Percentiles rank a stretch among this genome's conserved stretches.
These are phyloP conservation scores for Herpetomonas samuelpessoai DNA, from an alignment of 208 protist species.

Conservation along the genomic window DNA sequence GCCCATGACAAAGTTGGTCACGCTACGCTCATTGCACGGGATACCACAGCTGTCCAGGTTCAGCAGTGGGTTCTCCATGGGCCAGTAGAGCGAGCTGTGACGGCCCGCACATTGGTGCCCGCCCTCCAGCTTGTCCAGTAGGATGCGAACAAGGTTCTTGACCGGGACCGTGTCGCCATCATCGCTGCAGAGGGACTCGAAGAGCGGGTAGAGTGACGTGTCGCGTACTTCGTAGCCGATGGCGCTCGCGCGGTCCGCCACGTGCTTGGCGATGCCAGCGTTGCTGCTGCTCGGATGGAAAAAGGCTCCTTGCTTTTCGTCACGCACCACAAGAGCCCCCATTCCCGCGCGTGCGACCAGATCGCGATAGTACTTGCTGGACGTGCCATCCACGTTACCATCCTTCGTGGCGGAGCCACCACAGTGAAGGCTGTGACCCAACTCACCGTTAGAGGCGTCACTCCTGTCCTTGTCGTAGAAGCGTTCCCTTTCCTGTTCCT, in stretches of 20 bases:
- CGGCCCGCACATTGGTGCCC: slow-evolving; percentile 8
- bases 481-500: slow-evolving; percentile 16
- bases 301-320: not conserved
- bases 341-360: not conserved
- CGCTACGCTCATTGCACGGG: slow-evolving; percentile 35
- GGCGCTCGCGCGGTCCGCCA: slow-evolving; percentile 17
- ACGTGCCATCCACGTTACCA: not conserved
- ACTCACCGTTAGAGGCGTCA: slow-evolving; percentile 1
- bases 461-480: not conserved
- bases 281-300: not conserved
- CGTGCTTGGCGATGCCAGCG: slow-evolving; percentile 16
- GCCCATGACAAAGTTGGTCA: slow-evolving; percentile 57
- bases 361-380: no score
- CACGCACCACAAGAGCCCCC: not conserved
- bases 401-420: slow-evolving; percentile 4
- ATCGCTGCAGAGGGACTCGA: slow-evolving; percentile 29
- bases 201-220: slow-evolving; percentile 36
- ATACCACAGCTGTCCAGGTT: slow-evolving; percentile 77
- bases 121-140: slow-evolving; percentile 40
- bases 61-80: slow-evolving; percentile 56
- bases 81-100: slow-evolving; percentile 23
- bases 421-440: no score
- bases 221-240: slow-evolving; percentile 27
- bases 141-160: slow-evolving; percentile 34
- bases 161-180: slow-evolving; percentile 29